phyloP scores from a whole-genome alignment of 163 green algal species.

The Prototheca wickerhamii region DNA sequence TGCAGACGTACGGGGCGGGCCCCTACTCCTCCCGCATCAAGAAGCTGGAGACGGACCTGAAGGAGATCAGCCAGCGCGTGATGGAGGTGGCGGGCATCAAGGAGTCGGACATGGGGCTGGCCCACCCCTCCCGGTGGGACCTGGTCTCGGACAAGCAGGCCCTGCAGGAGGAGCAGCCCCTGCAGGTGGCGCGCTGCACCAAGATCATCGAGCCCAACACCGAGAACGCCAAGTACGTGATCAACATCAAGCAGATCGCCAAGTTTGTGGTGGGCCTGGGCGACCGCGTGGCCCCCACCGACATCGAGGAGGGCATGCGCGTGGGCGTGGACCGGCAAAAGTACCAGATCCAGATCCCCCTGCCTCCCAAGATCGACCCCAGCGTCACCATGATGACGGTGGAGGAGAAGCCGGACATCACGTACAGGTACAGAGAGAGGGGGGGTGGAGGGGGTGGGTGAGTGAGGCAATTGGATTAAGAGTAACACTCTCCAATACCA shows the following conservation, averaged over 20 bases:
- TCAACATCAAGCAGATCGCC: conserved; percentile 99
- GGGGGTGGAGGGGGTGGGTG: background rate
- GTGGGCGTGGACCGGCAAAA: conserved; percentile 85
- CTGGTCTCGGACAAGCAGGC: conserved; percentile 98
- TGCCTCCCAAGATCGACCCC: conserved; percentile 97
- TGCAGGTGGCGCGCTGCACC: conserved; percentile 96
- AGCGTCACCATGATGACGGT: conserved; percentile 99
- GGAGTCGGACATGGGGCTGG: conserved; percentile 95
- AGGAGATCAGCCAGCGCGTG: conserved; percentile 72
- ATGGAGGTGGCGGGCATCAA: conserved; percentile 92
- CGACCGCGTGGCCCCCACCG: conserved; percentile 92
- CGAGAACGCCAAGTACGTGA: conserved; percentile 98
- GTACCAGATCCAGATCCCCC: conserved; percentile 96
- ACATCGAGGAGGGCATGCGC: conserved; percentile 99
- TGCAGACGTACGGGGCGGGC: conserved; percentile 85
- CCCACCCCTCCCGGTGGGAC: conserved; percentile 93
- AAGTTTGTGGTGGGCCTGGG: conserved; percentile 99
- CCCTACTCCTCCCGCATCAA: conserved; percentile 90
- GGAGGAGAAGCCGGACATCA: conserved; percentile 97
- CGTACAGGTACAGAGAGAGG: conserved; percentile 38
- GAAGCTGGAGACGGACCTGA: conserved; percentile 82
- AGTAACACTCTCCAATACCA: background rate
- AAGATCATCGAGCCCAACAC: conserved; percentile 99
- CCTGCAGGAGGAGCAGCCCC: conserved; percentile 93
- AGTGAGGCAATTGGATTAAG: background rate